These are phyloP conservation scores for Lophium mytilinum DNA, from an alignment of 495 filamentous ascomycete genomes.

Conservation along the genomic window DNA sequence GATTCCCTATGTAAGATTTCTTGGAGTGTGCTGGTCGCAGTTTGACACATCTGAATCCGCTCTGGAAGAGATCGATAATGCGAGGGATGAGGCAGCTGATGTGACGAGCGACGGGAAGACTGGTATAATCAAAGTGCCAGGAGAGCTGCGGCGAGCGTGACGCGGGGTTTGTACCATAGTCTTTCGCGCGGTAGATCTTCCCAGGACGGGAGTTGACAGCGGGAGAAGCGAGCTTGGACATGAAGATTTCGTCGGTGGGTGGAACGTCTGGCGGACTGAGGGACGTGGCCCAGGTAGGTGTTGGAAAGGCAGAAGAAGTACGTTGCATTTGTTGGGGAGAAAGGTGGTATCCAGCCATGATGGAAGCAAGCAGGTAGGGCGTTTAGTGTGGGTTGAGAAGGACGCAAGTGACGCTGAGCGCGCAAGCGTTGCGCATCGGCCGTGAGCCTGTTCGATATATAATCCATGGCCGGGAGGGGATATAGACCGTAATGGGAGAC, in stretches of 20 bases:
- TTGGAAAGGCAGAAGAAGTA: conserved; percentile 8
- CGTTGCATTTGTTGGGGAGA: conserved; percentile 10
- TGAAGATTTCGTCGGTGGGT: too few relatives aligned
- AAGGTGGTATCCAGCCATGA: background rate
- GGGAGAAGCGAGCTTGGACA: too few relatives aligned
- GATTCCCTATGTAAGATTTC: too few relatives aligned
- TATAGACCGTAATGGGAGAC: too few relatives aligned
- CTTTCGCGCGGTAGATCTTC: too few relatives aligned
- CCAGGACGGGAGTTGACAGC: too few relatives aligned
- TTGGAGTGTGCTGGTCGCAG: too few relatives aligned
- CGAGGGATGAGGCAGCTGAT: conserved; percentile 65
- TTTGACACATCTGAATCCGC: background rate
- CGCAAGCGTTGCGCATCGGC: conserved; percentile 1
- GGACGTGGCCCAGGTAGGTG: conserved; percentile 8
- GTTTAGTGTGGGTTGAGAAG: background rate
- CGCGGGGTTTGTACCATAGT: too few relatives aligned
- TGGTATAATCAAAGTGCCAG: too few relatives aligned
- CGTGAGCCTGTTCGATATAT: background rate
- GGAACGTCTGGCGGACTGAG: too few relatives aligned
- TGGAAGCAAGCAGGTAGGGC: background rate
- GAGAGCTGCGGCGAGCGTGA: too few relatives aligned
- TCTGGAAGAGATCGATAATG: background rate
- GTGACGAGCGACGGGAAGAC: conserved; percentile 54
- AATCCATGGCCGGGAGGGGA: too few relatives aligned
- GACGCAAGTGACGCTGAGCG: background rate